phyloP scores from a whole-genome alignment of 495 filamentous ascomycete genomes.

The Neurospora terricola region DNA sequence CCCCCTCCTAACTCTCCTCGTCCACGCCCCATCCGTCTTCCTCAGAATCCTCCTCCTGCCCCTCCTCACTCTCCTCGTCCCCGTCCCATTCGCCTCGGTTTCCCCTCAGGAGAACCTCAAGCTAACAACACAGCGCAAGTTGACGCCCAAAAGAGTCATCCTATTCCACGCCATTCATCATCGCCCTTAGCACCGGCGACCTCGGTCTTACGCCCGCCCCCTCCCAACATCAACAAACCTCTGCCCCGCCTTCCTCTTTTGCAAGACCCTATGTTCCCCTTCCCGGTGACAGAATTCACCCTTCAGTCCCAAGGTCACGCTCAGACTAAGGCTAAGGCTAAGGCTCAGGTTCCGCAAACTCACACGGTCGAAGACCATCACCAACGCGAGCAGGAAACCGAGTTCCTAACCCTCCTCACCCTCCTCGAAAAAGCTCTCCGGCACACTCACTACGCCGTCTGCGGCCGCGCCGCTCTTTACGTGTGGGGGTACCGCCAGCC shows the following conservation, averaged over 20 bases:
- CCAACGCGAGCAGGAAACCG: not conserved
- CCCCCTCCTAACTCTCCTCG: not conserved
- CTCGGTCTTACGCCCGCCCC: not conserved
- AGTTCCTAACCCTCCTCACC: slow-evolving; percentile 16
- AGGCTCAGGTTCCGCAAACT: too few relatives aligned
- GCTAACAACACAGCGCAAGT: not conserved
- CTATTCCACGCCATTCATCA: not conserved
- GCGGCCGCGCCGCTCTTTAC: slow-evolving; percentile 26
- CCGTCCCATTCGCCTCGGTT: not conserved
- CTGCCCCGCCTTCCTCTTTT: not conserved
- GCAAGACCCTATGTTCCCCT: not conserved
- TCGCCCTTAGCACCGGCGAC: not conserved
- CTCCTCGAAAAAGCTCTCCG: slow-evolving; percentile 18
- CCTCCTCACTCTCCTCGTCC: not conserved
- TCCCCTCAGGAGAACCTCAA: not conserved
- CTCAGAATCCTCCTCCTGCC: not conserved
- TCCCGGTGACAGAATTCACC: not conserved
- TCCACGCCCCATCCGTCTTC: not conserved
- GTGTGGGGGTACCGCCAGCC: slow-evolving; percentile 19
- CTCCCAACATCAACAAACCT: not conserved
- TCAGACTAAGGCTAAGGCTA: too few relatives aligned
- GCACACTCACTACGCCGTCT: slow-evolving; percentile 31
- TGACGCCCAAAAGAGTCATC: not conserved
- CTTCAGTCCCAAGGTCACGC: not conserved
- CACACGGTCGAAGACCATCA: too few relatives aligned